phyloP scores from a whole-genome alignment of 176 grass and related monocot genomes.

The Musa acuminata region DNA sequence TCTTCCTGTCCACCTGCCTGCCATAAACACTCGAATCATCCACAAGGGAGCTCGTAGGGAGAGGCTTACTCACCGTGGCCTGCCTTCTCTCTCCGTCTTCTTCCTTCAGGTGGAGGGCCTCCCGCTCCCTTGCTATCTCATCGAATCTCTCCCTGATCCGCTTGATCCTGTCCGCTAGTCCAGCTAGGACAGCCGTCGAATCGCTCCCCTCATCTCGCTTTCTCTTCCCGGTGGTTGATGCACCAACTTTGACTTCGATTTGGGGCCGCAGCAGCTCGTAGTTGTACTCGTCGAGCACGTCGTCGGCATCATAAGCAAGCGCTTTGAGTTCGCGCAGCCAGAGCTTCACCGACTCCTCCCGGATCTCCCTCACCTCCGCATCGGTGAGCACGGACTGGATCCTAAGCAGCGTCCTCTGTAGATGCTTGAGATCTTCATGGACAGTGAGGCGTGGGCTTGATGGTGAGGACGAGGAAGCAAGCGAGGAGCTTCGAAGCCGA shows the following conservation, averaged over 20 bases:
- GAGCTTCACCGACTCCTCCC: background rate
- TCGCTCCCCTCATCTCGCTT: background rate
- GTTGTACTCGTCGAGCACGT: conserved; percentile 7
- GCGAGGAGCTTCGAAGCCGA: no score
- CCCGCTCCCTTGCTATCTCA: conserved; percentile 11
- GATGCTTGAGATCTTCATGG: no score
- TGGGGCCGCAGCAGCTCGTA: conserved; percentile 12
- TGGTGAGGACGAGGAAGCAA: no score
- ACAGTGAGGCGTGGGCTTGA: no score
- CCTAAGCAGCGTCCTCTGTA: background rate
- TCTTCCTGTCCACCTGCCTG: conserved; percentile 5
- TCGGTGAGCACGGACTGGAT: background rate
- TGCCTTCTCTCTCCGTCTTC: conserved; percentile 8
- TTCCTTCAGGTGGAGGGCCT: conserved; percentile 3
- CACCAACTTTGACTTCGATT: background rate
- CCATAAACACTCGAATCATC: conserved; percentile 12
- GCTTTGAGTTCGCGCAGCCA: background rate
- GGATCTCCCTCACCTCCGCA: background rate
- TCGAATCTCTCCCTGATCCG: conserved; percentile 13
- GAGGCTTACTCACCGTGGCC: background rate
- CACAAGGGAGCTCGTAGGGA: background rate
- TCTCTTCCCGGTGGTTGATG: background rate
- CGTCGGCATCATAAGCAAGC: conserved; percentile 12
- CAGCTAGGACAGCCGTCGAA: background rate
- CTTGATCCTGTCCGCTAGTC: background rate